Percentiles rank a stretch among this genome's conserved stretches.
Evolutionary conservation across 495 filamentous ascomycete genomes (phyloP).

Genomic region (Neurospora tetrasperma): DNA sequence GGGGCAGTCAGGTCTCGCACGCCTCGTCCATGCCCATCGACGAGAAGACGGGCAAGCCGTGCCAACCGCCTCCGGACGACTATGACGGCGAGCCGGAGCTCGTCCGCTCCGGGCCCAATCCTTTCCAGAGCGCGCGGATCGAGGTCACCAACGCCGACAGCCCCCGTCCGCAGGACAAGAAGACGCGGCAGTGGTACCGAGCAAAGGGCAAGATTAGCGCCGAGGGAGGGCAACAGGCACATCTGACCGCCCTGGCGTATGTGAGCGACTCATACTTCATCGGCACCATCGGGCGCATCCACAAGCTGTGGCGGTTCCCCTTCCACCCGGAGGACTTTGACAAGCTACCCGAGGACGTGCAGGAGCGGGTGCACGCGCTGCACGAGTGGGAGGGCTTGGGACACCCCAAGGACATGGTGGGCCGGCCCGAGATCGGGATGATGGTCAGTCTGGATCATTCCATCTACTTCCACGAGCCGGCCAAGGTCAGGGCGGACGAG

Average conservation of each 20-base stretch:
- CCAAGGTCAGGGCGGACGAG: conserved; percentile 72
- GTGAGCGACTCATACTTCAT: conserved; percentile 89
- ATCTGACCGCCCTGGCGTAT: conserved; percentile 82
- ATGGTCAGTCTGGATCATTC: conserved; percentile 91
- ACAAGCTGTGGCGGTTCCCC: conserved; percentile 56
- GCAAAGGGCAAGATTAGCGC: conserved; percentile 59
- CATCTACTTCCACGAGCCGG: conserved; percentile 88
- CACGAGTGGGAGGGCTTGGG: conserved; percentile 35
- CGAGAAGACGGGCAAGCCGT: conserved; percentile 14
- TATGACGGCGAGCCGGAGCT: conserved; percentile 28
- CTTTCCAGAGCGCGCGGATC: conserved; percentile 48
- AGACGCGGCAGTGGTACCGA: conserved; percentile 67
- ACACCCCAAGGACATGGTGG: conserved; percentile 28
- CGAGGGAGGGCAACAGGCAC: conserved; percentile 59
- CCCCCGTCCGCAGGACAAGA: conserved; percentile 49
- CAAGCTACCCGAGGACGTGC: conserved; percentile 19
- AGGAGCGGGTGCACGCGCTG: conserved; percentile 21
- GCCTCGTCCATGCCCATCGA: conserved; percentile 45
- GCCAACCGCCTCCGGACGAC: conserved; percentile 28
- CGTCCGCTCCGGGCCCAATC: conserved; percentile 26
- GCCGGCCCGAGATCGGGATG: conserved; percentile 63
- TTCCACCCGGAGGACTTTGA: conserved; percentile 27
- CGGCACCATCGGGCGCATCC: conserved; percentile 70
- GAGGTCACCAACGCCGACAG: conserved; percentile 35
- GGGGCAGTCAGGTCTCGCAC: conserved; percentile 48